Evolutionary conservation across 164 flowering plant species (phyloP).

Genomic region (Annona cherimola): DNA sequence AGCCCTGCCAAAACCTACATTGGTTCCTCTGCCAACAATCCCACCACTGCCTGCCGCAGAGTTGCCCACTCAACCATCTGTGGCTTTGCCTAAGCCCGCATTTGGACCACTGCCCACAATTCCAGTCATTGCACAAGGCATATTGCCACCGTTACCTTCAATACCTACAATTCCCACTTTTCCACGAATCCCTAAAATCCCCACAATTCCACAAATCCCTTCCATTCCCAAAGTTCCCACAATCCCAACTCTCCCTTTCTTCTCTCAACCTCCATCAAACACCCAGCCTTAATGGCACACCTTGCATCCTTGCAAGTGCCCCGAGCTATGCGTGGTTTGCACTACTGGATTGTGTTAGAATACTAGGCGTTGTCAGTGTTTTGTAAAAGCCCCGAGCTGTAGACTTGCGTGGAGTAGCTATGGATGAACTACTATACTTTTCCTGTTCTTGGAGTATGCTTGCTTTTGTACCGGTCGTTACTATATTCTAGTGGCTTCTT

Average conservation of each 20-base stretch:
- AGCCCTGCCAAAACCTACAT: neutral
- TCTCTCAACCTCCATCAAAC: constrained; percentile 4
- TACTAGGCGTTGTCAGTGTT: too few species aligned
- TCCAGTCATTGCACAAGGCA: neutral
- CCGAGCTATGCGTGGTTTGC: neutral
- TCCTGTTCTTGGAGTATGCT: too few species aligned
- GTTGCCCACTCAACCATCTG: neutral
- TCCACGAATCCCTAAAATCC: constrained; percentile 1
- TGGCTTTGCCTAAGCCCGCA: neutral
- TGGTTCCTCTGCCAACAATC: neutral
- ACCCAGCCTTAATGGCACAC: neutral
- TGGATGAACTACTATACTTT: too few species aligned
- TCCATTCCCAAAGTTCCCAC: constrained; percentile 5
- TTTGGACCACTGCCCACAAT: neutral
- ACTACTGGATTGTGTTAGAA: neutral
- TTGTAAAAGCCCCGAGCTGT: too few species aligned
- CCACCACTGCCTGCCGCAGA: neutral
- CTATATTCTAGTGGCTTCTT: too few species aligned
- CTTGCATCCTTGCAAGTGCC: neutral
- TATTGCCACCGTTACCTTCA: constrained; percentile 3
- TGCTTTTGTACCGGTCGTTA: too few species aligned
- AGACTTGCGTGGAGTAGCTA: too few species aligned
- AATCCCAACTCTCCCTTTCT: neutral
- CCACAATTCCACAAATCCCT: constrained; percentile 5
- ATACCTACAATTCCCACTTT: constrained; percentile 1